phyloP scores from a whole-genome alignment of 2,329 filamentous ascomycete genomes.

The Dendryphion nanum region DNA sequence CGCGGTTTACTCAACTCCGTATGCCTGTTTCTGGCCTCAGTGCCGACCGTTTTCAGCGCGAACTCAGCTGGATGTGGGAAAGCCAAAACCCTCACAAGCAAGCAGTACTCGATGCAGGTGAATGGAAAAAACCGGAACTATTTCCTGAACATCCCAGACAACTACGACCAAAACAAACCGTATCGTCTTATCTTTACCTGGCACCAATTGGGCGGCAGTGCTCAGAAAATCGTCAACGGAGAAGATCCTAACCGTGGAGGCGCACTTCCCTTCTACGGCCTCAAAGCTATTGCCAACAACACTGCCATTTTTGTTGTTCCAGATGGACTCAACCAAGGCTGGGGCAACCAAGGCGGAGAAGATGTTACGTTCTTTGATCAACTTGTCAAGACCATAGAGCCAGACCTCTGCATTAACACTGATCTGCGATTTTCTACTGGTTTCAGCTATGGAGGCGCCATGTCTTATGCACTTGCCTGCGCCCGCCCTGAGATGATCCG shows the following conservation, averaged over 20 bases:
- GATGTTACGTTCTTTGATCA: slow-evolving; percentile 42
- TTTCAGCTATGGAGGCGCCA: slow-evolving; percentile 45
- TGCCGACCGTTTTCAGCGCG: slow-evolving; percentile 6
- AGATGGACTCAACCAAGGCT: slow-evolving; percentile 38
- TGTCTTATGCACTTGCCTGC: slow-evolving; percentile 44
- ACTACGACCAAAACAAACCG: slow-evolving; percentile 39
- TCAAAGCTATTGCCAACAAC: slow-evolving; percentile 29
- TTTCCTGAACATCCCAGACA: slow-evolving; percentile 38
- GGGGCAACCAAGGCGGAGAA: slow-evolving; percentile 42
- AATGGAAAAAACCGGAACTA: slow-evolving; percentile 39
- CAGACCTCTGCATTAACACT: slow-evolving; percentile 43
- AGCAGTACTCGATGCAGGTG: slow-evolving; percentile 15
- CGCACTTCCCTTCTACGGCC: slow-evolving; percentile 30
- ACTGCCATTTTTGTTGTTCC: slow-evolving; percentile 45
- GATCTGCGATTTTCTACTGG: slow-evolving; percentile 43
- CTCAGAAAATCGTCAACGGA: slow-evolving; percentile 22
- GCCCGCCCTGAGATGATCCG: slow-evolving; percentile 37
- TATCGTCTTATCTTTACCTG: slow-evolving; percentile 43
- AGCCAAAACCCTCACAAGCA: slow-evolving; percentile 11
- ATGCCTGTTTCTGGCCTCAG: slow-evolving; percentile 11
- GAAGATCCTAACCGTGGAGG: slow-evolving; percentile 1
- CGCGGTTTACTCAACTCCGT: slow-evolving; percentile 7
- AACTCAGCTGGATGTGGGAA: slow-evolving; percentile 16
- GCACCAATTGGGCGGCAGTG: slow-evolving; percentile 40
- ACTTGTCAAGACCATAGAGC: slow-evolving; percentile 38